Base-by-base conservation (phyloP, 106 monocot species). In the Dendrobium catenatum region DNA sequence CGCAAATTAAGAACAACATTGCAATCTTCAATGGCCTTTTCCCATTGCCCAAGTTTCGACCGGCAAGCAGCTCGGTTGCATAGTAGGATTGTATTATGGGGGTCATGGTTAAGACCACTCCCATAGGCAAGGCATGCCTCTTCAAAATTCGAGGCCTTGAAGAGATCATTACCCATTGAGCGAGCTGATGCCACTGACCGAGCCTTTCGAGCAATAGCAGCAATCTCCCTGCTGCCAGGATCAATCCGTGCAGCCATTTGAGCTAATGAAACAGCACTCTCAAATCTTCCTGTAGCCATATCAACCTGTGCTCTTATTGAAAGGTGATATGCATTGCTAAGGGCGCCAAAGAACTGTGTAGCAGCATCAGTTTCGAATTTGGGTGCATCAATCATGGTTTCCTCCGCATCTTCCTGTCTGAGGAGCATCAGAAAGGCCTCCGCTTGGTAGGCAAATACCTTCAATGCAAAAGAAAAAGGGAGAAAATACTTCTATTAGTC, bases 21-120 rank as follows among this genome's bases (percentile, higher is more conserved):
- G 80, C 96, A 96, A 78, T 93, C 96, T 3, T 85, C 87, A 19
- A 93, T 58, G 42, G 91, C 96, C 33, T 87, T 91, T 64, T 96
- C 89, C 54, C 84, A 82, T 20, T 87, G 85, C 1, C 87, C 85
- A 0, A 91, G 89, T 78, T 86, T 93, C 3, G 85, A 80, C 9
- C 56, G 81, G 70, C 88, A 93, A 4, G 93, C 90, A 2, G 96
- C 96, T 55, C 91, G 86, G 74, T 93, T 93, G 89, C 89, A 93
- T 13, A 93, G 86, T 3, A 93, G 84, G 76, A 96, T 84, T 5
- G 96, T 78, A 77, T 96, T 96, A 31, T 73, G 33, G 1, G 93
- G 68, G 9, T 91, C 96, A 47, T 88, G 79, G 1, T 88, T 83
- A 1, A 96, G 84, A 49, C 96, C 96, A 27, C 88, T 89, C 2